Evolutionary conservation across 2,329 filamentous ascomycete genomes (phyloP).

Genomic region (Cladosporium cucumerinum): DNA sequence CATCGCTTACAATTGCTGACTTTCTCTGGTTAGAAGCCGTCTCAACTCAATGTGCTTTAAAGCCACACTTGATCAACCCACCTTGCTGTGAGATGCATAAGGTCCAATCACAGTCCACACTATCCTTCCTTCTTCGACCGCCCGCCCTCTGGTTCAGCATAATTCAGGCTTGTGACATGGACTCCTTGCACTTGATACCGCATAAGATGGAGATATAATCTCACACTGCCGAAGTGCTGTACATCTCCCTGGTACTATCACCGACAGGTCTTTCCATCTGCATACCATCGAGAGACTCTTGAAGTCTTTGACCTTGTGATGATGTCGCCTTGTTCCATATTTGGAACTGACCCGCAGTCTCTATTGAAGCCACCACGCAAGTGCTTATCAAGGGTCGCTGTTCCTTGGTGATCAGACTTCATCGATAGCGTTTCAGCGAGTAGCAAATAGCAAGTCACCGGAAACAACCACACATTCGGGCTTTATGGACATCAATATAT

Average conservation of each 20-base stretch:
- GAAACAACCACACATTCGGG: neutral
- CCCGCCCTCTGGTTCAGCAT: neutral
- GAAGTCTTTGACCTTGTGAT: neutral
- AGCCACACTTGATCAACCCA: neutral
- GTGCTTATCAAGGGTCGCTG: neutral
- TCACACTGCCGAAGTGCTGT: neutral
- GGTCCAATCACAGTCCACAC: neutral
- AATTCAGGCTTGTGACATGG: neutral
- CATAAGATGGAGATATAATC: neutral
- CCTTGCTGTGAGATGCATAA: neutral
- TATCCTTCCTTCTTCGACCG: neutral
- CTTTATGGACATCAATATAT: neutral
- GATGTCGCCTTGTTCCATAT: neutral
- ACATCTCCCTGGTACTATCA: neutral
- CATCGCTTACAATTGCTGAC: neutral
- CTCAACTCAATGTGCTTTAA: neutral
- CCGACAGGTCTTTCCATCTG: neutral
- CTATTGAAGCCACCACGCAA: neutral
- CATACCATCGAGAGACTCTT: neutral
- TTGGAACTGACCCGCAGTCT: neutral
- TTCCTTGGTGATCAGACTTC: neutral
- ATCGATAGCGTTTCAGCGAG: neutral
- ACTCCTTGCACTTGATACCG: neutral
- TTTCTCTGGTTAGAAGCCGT: neutral
- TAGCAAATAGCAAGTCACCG: neutral